phyloP scores from a whole-genome alignment of 305 asterid species.

The Fraxinus paxiana region DNA sequence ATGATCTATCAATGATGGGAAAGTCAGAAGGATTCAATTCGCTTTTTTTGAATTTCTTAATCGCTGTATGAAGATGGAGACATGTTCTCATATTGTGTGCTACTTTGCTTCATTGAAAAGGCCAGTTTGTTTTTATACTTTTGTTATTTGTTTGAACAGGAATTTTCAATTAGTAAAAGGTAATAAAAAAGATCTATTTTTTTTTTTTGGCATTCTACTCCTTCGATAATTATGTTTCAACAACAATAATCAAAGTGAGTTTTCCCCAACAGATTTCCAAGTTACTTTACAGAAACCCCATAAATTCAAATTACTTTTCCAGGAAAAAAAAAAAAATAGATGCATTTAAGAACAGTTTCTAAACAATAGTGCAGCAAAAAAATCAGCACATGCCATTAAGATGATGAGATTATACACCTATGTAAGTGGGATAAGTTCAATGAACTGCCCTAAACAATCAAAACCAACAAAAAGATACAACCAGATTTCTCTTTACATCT shows the following conservation, averaged over 20 bases:
- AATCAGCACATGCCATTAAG: conserved; percentile 24
- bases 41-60: background rate
- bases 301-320: background rate
- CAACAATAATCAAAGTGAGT: background rate
- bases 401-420: conserved; percentile 30
- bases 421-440: conserved; percentile 20
- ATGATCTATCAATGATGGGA: background rate
- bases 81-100: background rate
- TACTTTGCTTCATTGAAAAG: background rate
- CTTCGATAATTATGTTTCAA: background rate
- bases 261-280: background rate
- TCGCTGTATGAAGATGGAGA: background rate
- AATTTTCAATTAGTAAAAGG: background rate
- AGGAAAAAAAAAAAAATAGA: background rate
- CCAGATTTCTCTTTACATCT: conserved; percentile 9
- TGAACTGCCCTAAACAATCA: conserved; percentile 14
- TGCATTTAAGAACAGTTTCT: conserved; percentile 1
- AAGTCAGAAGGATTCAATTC: background rate
- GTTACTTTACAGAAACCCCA: background rate
- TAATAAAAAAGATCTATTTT: too few species aligned
- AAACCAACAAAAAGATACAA: conserved; percentile 29
- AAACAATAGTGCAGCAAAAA: conserved; percentile 21
- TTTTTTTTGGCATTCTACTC: background rate
- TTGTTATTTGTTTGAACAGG: background rate
- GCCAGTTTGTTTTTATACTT: background rate